Evolutionary conservation across 2,329 filamentous ascomycete genomes (phyloP), one percentile per base, ranked within the genome.

Genomic region (Diaporthe vexans): DNA sequence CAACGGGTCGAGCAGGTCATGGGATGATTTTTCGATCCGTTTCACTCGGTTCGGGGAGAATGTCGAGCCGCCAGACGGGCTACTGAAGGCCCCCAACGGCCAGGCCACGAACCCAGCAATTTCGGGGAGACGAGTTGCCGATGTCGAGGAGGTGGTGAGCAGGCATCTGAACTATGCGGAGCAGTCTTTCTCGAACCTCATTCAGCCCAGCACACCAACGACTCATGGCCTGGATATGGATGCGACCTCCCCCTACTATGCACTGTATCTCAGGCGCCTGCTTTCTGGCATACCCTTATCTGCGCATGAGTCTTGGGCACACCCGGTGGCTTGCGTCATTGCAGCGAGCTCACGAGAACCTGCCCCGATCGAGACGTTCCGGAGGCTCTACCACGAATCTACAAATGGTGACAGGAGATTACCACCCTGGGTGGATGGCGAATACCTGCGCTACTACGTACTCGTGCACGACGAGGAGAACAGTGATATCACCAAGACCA

Each of bases 381-480:
- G 95, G 72, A 92, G 91, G 77, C 86, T 99, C 5, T 99, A 98
- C 82, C 90, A 91, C 65, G 93, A 94, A 77, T 97, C 95, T n/a
- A 95, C 91, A 77, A 91, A 92, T 74, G 95, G 95, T 15, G 90
- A 93, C 52, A 89, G 90, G 77, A 90, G 90, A 72, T 84, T 97
- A 72, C 96, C 96, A 0, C 87, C 90, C 26, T 99, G 96, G 94
- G 94, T 98, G 0, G 93, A 97, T 80, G 93, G 94, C 40, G 95
- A 98, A 76, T 99, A 97, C 82, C 86, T 99, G 77, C 91, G 97
- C 76, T 99, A 99, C 83, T 99, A 99, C 83, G 94, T 99, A 21
- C 87, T 99, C 56, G 93, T 99, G 24, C 97, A 99, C 80, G 97
- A 99, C 79, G 97, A 99, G 84, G 97, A 99, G 81, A 92, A 91